A percentile compares a stretch with the other conserved stretches of the same genome.
Evolutionary conservation across 2,329 filamentous ascomycete species (phyloP).

Genomic region (Aureobasidium vineae): DNA sequence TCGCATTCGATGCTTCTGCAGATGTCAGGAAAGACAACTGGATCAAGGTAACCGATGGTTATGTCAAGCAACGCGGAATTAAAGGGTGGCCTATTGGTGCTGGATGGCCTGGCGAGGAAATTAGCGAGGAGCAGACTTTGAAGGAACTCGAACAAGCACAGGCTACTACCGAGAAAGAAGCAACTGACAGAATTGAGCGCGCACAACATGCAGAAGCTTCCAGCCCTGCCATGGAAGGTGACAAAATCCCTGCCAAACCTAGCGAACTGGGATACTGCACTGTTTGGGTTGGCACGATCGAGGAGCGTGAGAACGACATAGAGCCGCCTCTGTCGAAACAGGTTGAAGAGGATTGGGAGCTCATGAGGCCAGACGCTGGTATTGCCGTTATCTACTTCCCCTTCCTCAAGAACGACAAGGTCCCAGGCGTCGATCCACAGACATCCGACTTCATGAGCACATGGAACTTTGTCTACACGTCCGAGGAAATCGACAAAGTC

Average conservation of each 20-base stretch:
- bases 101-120: slow-evolving; percentile 76
- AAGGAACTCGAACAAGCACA: slow-evolving; percentile 67
- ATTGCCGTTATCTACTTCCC: slow-evolving; percentile 90
- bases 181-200: slow-evolving; percentile 61
- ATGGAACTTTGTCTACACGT: slow-evolving; percentile 97
- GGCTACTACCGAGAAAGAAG: slow-evolving; percentile 58
- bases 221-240: slow-evolving; percentile 29
- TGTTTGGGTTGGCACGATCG: slow-evolving; percentile 85
- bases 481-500: slow-evolving; percentile 82
- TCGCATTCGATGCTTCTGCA: slow-evolving; percentile 92
- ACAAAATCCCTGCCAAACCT: slow-evolving; percentile 36
- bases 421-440: slow-evolving; percentile 77
- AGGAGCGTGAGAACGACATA: slow-evolving; percentile 62
- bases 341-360: slow-evolving; percentile 61
- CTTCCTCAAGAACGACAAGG: slow-evolving; percentile 76
- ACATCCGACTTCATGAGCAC: slow-evolving; percentile 85
- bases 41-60: slow-evolving; percentile 91
- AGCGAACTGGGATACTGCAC: slow-evolving; percentile 80
- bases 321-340: slow-evolving; percentile 54
- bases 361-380: slow-evolving; percentile 75
- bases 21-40: slow-evolving; percentile 95
- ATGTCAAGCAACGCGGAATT: slow-evolving; percentile 82
- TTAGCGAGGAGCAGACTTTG: slow-evolving; percentile 59
- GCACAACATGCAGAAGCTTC: slow-evolving; percentile 46
- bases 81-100: slow-evolving; percentile 93